Base-by-base conservation (phyloP, 1,139 yeast species). In the Debaryomycetaceae sp. region DNA sequence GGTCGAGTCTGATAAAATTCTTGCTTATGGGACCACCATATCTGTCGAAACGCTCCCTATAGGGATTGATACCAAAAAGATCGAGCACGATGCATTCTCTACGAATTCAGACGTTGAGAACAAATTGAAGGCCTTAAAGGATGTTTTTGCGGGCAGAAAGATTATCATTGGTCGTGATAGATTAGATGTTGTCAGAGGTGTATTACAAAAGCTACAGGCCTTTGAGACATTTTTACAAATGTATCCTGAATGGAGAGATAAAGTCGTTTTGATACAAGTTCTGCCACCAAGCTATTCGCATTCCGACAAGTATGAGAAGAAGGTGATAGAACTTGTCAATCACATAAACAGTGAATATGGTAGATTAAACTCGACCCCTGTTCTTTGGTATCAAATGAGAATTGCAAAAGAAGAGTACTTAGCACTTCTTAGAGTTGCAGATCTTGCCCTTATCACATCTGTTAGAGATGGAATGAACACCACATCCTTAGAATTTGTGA, bases 381-480 rank as follows among this genome's bases (percentile, higher is more conserved):
- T 95, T 31, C 87, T 88, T 56, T 97, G 91, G 62, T 93, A 87
- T 65, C 96, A 93, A 57, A 85, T 89, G 78, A 81, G 95, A 58
- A 80, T 93, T 52, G 91, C 86, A 34, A 84, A 86, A 52, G 95
- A 86, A 46, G 99, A 93, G 63, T 95, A 93, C 62, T 73, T 87
- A 51, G 97, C 98, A 0, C 69, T 95, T 44, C 71, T 93, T 48
- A 75, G 96, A 51, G 93, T 83, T 11, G 98, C 98, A 0, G 98
- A 93, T 60, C 70, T 93, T 53, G 93, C 96, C 22, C 70, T 93
- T 47, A 87, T 89, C 50, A 89, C 97, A 0, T 85, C 96, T 3
- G 85, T 91, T 30, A 81, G 99, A 60, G 99, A 93, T 60, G 98
- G 98, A 46, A 90, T 93, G 88, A 93, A 90, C 66, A 90, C 97